phyloP scores from a whole-genome alignment of 805 yeast genomes.

The Sugiyamaella floridensis region DNA sequence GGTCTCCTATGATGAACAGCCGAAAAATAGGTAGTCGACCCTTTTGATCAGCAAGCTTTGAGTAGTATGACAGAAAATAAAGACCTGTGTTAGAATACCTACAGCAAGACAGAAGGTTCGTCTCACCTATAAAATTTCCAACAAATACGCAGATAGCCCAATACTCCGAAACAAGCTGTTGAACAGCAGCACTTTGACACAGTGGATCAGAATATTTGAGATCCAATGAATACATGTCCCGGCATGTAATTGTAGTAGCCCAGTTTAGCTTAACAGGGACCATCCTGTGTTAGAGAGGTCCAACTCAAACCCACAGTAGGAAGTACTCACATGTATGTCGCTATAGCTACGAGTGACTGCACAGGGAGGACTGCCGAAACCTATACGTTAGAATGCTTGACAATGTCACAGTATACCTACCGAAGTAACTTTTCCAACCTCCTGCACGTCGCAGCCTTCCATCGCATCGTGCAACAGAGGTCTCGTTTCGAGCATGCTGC shows the following conservation, averaged over 20 bases:
- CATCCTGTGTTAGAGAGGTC: neutral
- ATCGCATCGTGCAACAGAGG: too few relatives aligned
- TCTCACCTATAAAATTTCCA: conserved; percentile 9
- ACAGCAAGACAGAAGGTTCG: neutral
- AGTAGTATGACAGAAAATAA: conserved; percentile 11
- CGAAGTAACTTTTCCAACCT: neutral
- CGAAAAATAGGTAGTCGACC: conserved; percentile 12
- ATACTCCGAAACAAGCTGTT: conserved; percentile 10
- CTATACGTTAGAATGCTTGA: neutral
- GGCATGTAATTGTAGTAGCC: conserved; percentile 15
- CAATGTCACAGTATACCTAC: neutral
- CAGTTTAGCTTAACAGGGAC: conserved; percentile 14
- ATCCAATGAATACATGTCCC: conserved; percentile 2
- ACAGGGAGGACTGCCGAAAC: conserved; percentile 1
- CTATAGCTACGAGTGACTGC: conserved; percentile 1
- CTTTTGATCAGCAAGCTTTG: conserved; percentile 11
- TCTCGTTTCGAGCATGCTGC: too few relatives aligned
- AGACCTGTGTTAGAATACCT: conserved; percentile 2
- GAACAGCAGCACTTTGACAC: conserved; percentile 14
- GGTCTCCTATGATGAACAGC: conserved; percentile 11
- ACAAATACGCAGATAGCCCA: conserved; percentile 12
- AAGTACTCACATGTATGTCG: conserved; percentile 1
- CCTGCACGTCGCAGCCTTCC: neutral
- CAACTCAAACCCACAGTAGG: too few relatives aligned
- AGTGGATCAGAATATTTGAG: conserved; percentile 8